Evolutionary conservation across 208 protist genomes (phyloP).

Genomic region (Wallacemonas sp.): DNA sequence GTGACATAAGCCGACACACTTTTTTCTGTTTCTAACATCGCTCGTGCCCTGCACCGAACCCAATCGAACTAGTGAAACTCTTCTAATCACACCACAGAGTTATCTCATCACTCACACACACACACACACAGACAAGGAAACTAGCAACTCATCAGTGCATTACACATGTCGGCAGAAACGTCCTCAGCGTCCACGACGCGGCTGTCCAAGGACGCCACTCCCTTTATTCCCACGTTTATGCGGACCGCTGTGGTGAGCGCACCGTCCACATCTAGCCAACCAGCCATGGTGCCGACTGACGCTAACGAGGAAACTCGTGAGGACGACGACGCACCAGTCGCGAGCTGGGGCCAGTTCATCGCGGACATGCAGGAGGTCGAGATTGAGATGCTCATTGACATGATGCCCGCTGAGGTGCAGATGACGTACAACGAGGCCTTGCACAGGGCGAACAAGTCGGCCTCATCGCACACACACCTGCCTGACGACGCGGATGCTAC

Average conservation of each 20-base stretch:
- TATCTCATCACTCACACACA: too few relatives aligned
- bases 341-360: constrained; percentile 20
- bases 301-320: neutral
- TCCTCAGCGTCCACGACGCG: neutral
- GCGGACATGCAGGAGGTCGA: constrained; percentile 35
- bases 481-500: neutral
- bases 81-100: too few relatives aligned
- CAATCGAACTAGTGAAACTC: too few relatives aligned
- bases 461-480: too few relatives aligned
- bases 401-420: constrained; percentile 48
- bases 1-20: too few relatives aligned
- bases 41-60: too few relatives aligned
- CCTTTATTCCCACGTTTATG: constrained; percentile 69
- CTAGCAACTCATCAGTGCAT: too few relatives aligned
- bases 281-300: neutral
- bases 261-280: too few relatives aligned
- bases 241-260: neutral
- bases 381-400: constrained; percentile 47
- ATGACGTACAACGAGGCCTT: constrained; percentile 39
- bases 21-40: too few relatives aligned
- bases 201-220: constrained; percentile 52
- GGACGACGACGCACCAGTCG: neutral
- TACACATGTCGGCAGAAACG: constrained; percentile 4
- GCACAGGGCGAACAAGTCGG: constrained; percentile 11
- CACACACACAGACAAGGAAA: too few relatives aligned